A percentile compares a stretch with the other conserved stretches of the same genome.
Evolutionary conservation across 2,329 filamentous ascomycete genomes (phyloP).

Genomic region (Domatiomyces catenatus): DNA sequence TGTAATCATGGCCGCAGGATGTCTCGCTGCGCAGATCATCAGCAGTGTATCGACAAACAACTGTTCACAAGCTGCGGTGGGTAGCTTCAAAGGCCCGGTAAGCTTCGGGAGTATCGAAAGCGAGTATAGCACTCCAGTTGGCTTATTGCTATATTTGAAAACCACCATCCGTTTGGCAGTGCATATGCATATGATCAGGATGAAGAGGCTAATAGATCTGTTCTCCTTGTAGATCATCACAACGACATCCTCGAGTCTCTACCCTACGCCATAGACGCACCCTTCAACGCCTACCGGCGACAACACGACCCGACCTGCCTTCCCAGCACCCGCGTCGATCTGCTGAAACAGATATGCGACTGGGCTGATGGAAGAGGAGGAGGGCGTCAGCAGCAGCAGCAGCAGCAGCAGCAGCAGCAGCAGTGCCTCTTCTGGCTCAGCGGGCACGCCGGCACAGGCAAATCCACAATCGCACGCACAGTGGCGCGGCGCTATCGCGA

Average conservation of each 20-base stretch:
- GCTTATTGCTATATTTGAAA: background rate
- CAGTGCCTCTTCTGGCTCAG: slow-evolving; percentile 24
- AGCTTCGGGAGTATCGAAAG: background rate
- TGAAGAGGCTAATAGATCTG: background rate
- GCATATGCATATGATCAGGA: too few relatives aligned
- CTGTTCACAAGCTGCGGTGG: background rate
- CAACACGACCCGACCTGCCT: slow-evolving; percentile 4
- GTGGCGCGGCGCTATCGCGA: slow-evolving; percentile 13
- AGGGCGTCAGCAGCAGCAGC: background rate
- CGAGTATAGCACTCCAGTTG: background rate
- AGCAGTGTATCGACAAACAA: background rate
- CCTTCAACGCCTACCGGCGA: slow-evolving; percentile 5
- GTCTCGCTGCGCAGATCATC: background rate
- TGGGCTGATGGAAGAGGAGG: slow-evolving; percentile 14
- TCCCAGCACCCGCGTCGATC: slow-evolving; percentile 4
- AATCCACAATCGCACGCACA: slow-evolving; percentile 25
- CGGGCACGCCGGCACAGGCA: slow-evolving; percentile 26
- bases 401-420: slow-evolving; percentile 11
- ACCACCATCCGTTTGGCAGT: background rate
- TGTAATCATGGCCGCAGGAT: background rate
- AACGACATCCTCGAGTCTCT: slow-evolving; percentile 12
- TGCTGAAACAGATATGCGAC: slow-evolving; percentile 13
- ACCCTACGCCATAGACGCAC: slow-evolving; percentile 5
- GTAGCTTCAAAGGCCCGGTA: background rate
- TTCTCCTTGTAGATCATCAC: slow-evolving; percentile 3